Percentiles rank a stretch among this genome's conserved stretches.
These are phyloP conservation scores for Salix viminalis DNA, from an alignment of 345 rosid species.

Conservation along the genomic window DNA sequence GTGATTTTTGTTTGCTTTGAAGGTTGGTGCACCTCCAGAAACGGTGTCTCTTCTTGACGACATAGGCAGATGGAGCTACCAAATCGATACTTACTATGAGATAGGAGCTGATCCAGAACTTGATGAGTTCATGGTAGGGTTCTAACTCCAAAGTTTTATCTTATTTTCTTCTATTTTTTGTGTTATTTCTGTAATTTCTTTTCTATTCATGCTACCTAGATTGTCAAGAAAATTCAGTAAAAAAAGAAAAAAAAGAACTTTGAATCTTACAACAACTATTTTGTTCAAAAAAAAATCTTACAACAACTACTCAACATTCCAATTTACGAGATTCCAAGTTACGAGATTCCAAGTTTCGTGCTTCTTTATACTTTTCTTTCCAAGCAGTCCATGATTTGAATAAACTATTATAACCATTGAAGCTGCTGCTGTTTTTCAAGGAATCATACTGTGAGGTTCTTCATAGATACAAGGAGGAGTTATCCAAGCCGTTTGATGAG, in stretches of 20 bases:
- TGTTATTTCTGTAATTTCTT: background rate
- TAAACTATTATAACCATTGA: background rate
- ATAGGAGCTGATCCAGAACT: slow-evolving; percentile 65
- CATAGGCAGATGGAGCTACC: slow-evolving; percentile 33
- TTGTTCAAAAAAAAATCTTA: too few relatives aligned
- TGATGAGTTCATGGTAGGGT: slow-evolving; percentile 57
- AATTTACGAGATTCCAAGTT: background rate
- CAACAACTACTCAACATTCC: background rate
- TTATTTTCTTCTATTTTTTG: background rate
- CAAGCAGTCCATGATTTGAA: background rate
- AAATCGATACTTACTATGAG: slow-evolving; percentile 15
- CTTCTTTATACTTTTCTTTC: background rate
- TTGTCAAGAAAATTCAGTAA: background rate
- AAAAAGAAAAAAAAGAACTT: background rate
- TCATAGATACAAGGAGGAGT: slow-evolving; percentile 53
- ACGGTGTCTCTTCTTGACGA: slow-evolving; percentile 47
- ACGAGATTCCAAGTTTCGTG: background rate
- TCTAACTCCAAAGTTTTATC: background rate
- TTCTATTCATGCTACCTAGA: background rate
- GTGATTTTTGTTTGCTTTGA: background rate
- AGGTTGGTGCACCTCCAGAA: slow-evolving; percentile 65
- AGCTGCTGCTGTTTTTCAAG: slow-evolving; percentile 21
- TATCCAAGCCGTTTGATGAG: slow-evolving; percentile 57
- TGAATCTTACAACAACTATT: background rate
- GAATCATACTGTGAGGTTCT: slow-evolving; percentile 59